Conservation (phyloP, 805 yeast genomes). For the Geotrichum ghanense region DNA sequence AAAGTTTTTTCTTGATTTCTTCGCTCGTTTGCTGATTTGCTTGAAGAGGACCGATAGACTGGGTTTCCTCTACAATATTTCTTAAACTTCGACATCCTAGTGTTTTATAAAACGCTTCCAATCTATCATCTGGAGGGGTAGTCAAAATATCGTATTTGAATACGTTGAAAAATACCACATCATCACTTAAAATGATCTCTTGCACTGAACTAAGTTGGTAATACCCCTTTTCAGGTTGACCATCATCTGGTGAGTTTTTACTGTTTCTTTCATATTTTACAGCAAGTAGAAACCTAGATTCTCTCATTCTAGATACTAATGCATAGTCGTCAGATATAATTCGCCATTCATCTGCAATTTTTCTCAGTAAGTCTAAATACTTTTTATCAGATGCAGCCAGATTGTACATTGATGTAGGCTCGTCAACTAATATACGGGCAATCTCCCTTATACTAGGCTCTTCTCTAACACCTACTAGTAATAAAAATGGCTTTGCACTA, state of each 20-base stretch:
- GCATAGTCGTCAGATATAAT: slow-evolving; percentile 4
- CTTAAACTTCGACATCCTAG: slow-evolving; percentile 25
- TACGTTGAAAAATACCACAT: slow-evolving; percentile 25
- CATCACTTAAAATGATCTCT: slow-evolving; percentile 26
- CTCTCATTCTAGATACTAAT: not conserved
- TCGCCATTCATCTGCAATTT: slow-evolving; percentile 16
- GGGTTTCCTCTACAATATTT: slow-evolving; percentile 16
- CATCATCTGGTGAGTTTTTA: slow-evolving; percentile 12
- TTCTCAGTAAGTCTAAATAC: slow-evolving; percentile 17
- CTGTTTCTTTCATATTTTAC: slow-evolving; percentile 4
- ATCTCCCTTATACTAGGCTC: slow-evolving; percentile 24
- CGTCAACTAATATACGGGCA: slow-evolving; percentile 16
- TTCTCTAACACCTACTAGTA: slow-evolving; percentile 23
- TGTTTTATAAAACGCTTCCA: slow-evolving; percentile 22
- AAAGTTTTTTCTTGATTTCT: slow-evolving; percentile 15
- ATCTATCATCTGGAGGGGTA: slow-evolving; percentile 24
- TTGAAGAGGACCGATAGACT: slow-evolving; percentile 18
- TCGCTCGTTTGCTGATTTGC: slow-evolving; percentile 7
- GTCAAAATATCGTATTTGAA: slow-evolving; percentile 22
- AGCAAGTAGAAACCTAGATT: slow-evolving; percentile 9
- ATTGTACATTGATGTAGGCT: slow-evolving; percentile 17
- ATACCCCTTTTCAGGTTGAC: slow-evolving; percentile 19
- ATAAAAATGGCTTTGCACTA: slow-evolving; percentile 23
- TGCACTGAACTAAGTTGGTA: slow-evolving; percentile 21
- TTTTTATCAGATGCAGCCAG: slow-evolving; percentile 15